These are phyloP conservation scores for Asterionellopsis glacialis DNA, from an alignment of 108 stramenopile genomes.

Conservation along the genomic window DNA sequence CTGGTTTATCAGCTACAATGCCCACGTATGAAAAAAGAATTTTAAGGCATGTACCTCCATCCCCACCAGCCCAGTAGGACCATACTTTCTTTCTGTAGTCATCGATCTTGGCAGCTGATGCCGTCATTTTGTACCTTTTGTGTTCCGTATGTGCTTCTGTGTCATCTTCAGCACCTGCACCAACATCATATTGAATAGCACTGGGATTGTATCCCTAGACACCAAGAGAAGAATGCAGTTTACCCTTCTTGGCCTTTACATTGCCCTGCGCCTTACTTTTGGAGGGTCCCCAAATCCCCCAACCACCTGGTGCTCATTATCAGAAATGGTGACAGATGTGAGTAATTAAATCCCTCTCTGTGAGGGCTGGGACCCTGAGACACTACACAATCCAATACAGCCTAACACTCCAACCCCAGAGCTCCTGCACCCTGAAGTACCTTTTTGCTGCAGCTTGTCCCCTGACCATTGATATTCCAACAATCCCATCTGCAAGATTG, in stretches of 20 bases:
- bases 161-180: constrained; percentile 27
- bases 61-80: constrained; percentile 86
- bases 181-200: constrained; percentile 81
- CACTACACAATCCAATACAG: too few relatives aligned
- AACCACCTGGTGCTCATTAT: too few relatives aligned
- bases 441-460: too few relatives aligned
- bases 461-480: too few relatives aligned
- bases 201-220: constrained; percentile 93
- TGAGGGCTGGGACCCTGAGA: too few relatives aligned
- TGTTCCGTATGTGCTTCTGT: constrained; percentile 16
- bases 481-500: too few relatives aligned
- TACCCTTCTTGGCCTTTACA: constrained; percentile 81
- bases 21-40: constrained; percentile 78
- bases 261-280: too few relatives aligned
- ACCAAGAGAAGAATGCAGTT: constrained; percentile 74
- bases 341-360: too few relatives aligned
- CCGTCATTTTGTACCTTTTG: constrained; percentile 44
- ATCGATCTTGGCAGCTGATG: constrained; percentile 64
- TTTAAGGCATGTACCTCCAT: constrained; percentile 91
- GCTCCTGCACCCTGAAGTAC: too few relatives aligned
- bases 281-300: too few relatives aligned
- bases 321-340: too few relatives aligned
- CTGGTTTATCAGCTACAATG: constrained; percentile 85
- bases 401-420: too few relatives aligned
- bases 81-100: constrained; percentile 79